phyloP scores from a whole-genome alignment of 345 rosid species.

The sweet orange (Citrus sinensis) region DNA sequence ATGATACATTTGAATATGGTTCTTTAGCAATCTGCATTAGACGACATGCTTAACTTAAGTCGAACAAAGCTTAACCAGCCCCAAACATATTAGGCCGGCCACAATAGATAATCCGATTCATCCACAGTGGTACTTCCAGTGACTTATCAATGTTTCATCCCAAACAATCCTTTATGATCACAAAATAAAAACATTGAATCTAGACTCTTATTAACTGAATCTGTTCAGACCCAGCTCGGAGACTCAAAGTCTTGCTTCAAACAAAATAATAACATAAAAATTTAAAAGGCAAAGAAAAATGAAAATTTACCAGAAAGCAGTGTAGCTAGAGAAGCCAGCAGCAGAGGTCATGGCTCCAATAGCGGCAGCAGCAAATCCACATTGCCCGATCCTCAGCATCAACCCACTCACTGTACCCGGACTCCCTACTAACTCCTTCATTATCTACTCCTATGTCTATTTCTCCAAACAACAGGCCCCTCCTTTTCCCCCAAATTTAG shows the following conservation, averaged over 20 bases:
- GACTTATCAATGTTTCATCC: not conserved
- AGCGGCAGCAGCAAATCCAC: constrained; percentile 71
- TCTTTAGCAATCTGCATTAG: not conserved
- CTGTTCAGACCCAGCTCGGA: not conserved
- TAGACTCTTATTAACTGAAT: not conserved
- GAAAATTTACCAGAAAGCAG: constrained; percentile 71
- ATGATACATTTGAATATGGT: not conserved
- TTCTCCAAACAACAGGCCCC: not conserved
- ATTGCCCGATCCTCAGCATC: constrained; percentile 67
- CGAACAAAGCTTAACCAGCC: not conserved
- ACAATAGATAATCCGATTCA: not conserved
- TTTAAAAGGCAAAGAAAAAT: not conserved
- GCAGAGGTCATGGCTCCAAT: constrained; percentile 71
- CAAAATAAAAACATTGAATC: not conserved
- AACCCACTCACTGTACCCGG: constrained; percentile 81
- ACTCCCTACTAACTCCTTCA: constrained; percentile 82
- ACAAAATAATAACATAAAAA: not conserved
- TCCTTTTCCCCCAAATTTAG: not conserved
- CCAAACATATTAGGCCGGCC: not conserved
- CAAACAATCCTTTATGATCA: not conserved
- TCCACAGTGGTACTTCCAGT: not conserved
- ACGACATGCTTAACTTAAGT: not conserved
- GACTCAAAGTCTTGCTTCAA: not conserved
- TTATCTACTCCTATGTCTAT: constrained; percentile 2
- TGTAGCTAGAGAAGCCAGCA: constrained; percentile 49